phyloP scores from a whole-genome alignment of 495 filamentous ascomycete genomes.

The Chaetomium tenue region DNA sequence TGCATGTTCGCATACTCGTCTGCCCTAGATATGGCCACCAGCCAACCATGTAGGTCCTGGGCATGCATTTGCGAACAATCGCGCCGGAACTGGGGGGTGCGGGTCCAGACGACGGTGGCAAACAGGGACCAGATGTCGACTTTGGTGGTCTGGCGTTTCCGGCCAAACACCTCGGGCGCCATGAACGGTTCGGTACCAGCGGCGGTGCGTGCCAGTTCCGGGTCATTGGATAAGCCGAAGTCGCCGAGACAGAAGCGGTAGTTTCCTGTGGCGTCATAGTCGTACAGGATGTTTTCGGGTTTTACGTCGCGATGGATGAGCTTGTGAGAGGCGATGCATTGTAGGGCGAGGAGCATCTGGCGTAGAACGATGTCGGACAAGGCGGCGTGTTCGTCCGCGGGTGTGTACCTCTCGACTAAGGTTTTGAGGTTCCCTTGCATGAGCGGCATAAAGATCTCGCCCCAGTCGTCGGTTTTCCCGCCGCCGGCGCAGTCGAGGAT shows the following conservation, averaged over 20 bases:
- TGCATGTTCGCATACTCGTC: conserved; percentile 23
- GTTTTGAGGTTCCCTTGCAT: conserved; percentile 32
- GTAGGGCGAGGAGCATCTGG: conserved; percentile 39
- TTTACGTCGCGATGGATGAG: conserved; percentile 80
- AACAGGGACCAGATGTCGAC: conserved; percentile 48
- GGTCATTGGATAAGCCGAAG: conserved; percentile 38
- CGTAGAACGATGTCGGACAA: conserved; percentile 29
- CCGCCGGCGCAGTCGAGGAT: conserved; percentile 29
- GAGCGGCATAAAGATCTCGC: conserved; percentile 42
- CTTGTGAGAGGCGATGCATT: conserved; percentile 44
- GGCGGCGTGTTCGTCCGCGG: neutral
- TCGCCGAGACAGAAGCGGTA: conserved; percentile 39
- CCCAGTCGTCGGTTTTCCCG: conserved; percentile 18
- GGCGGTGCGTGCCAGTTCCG: conserved; percentile 22
- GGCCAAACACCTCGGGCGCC: conserved; percentile 37
- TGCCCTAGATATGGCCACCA: conserved; percentile 18
- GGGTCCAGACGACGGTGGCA: conserved; percentile 42
- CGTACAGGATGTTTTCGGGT: conserved; percentile 69
- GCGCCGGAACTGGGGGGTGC: conserved; percentile 28
- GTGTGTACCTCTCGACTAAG: conserved; percentile 14
- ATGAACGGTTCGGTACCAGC: conserved; percentile 36
- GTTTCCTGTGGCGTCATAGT: conserved; percentile 13
- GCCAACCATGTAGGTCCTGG: conserved; percentile 26
- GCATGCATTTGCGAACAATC: conserved; percentile 19
- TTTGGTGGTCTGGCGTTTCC: conserved; percentile 35